phyloP scores from a whole-genome alignment of 1,284 basidiomycete species.

The Puccinia horiana region DNA sequence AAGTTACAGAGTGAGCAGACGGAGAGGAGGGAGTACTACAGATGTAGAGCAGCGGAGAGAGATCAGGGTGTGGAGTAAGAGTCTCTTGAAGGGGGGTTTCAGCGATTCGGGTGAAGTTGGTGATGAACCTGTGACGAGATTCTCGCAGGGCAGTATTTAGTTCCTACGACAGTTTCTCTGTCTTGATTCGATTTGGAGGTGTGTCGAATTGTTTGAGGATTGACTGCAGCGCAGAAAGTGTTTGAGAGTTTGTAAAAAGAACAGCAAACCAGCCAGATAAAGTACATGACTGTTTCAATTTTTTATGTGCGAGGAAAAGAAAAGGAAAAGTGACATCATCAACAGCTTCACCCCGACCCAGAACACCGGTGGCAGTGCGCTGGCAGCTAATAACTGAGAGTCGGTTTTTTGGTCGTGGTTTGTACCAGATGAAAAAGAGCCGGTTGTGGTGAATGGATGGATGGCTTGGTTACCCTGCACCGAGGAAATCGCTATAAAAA shows the following conservation, averaged over 20 bases:
- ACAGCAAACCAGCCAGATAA: conserved; percentile 11
- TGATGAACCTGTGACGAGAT: neutral
- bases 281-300: neutral
- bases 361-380: too few relatives aligned
- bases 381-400: too few relatives aligned
- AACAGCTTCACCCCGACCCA: neutral
- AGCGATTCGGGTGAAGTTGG: neutral
- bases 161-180: too few relatives aligned
- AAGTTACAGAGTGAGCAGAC: neutral
- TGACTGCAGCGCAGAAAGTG: neutral
- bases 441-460: too few relatives aligned
- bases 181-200: neutral
- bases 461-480: too few relatives aligned
- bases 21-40: neutral
- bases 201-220: neutral
- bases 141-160: too few relatives aligned
- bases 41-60: neutral
- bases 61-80: neutral
- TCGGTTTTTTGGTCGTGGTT: too few relatives aligned
- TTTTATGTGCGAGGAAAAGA: neutral
- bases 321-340: neutral
- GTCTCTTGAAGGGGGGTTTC: neutral
- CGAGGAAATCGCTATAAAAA: neutral
- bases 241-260: neutral
- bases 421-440: too few relatives aligned